Conservation (phyloP, 148 eudicot genomes). For the Vaccinium vitisidaea region DNA sequence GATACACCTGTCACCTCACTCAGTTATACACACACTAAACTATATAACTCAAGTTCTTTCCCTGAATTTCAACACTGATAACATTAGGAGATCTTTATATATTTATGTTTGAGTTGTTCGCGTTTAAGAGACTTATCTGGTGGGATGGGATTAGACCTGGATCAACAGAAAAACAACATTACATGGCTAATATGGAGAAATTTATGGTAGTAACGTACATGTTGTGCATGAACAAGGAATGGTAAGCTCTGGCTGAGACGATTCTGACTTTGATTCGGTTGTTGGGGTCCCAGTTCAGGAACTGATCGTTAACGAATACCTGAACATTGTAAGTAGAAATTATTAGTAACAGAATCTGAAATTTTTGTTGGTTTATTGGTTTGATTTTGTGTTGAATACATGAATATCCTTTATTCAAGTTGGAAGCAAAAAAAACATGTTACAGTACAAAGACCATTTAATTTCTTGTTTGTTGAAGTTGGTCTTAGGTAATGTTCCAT, state of each 20-base stretch:
- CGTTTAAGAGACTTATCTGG: slow-evolving; percentile 36
- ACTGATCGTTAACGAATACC: slow-evolving; percentile 79
- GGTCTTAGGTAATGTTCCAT: not conserved
- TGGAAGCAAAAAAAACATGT: not conserved
- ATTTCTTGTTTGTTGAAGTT: not conserved
- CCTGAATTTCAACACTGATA: not conserved
- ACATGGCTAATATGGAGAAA: not conserved
- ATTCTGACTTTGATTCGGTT: slow-evolving; percentile 81
- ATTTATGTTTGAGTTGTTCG: not conserved
- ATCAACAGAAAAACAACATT: slow-evolving; percentile 5
- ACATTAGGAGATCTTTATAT: not conserved
- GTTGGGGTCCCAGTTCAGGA: slow-evolving; percentile 78
- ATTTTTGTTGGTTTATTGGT: not conserved
- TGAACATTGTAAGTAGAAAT: slow-evolving; percentile 20
- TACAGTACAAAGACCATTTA: too few relatives aligned
- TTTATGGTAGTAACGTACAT: slow-evolving; percentile 43
- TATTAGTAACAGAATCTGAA: not conserved
- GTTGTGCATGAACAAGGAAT: slow-evolving; percentile 90
- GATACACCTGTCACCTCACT: slow-evolving; percentile 76
- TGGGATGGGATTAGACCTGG: slow-evolving; percentile 15
- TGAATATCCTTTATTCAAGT: not conserved
- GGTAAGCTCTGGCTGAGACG: slow-evolving; percentile 85
- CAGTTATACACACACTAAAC: slow-evolving; percentile 44
- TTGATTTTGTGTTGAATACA: not conserved
- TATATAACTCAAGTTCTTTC: slow-evolving; percentile 1